These are phyloP conservation scores for Colletotrichum sp. DNA, from an alignment of 2,329 filamentous ascomycete genomes.

Conservation along the genomic window DNA sequence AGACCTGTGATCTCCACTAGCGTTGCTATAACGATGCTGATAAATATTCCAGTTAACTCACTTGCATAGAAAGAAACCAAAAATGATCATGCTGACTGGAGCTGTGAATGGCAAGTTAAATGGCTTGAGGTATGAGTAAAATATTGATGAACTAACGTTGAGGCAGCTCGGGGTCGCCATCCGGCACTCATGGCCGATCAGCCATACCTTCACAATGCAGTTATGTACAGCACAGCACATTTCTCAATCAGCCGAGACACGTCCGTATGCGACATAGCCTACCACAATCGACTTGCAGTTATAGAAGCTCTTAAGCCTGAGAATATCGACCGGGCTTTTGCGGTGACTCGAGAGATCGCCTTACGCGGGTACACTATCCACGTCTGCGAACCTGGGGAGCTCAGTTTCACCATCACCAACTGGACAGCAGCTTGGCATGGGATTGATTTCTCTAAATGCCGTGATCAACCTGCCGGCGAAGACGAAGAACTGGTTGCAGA, in stretches of 20 bases:
- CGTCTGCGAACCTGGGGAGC: conserved; percentile 23
- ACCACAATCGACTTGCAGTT: conserved; percentile 17
- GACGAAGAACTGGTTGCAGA: background rate
- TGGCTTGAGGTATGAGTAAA: background rate
- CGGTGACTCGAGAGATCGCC: conserved; percentile 11
- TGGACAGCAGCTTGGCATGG: conserved; percentile 23
- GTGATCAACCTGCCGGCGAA: background rate
- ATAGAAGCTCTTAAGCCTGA: conserved; percentile 20
- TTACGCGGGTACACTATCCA: background rate
- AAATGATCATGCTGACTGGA: conserved; percentile 9
- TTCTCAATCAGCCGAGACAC: conserved; percentile 13
- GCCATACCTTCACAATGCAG: conserved; percentile 25
- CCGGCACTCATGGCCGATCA: conserved; percentile 3
- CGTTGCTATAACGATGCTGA: background rate
- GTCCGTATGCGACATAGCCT: conserved; percentile 20
- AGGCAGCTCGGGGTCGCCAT: conserved; percentile 21
- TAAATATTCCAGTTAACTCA: conserved; percentile 1
- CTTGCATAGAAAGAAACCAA: conserved; percentile 16
- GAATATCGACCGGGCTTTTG: conserved; percentile 7
- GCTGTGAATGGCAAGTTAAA: background rate
- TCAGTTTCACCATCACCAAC: conserved; percentile 19
- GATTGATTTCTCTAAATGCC: conserved; percentile 18
- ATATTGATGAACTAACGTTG: background rate
- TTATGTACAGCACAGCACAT: conserved; percentile 3
- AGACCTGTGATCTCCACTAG: background rate